Conservation (phyloP, 2,329 filamentous ascomycete species). For the Exophiala sp. region DNA sequence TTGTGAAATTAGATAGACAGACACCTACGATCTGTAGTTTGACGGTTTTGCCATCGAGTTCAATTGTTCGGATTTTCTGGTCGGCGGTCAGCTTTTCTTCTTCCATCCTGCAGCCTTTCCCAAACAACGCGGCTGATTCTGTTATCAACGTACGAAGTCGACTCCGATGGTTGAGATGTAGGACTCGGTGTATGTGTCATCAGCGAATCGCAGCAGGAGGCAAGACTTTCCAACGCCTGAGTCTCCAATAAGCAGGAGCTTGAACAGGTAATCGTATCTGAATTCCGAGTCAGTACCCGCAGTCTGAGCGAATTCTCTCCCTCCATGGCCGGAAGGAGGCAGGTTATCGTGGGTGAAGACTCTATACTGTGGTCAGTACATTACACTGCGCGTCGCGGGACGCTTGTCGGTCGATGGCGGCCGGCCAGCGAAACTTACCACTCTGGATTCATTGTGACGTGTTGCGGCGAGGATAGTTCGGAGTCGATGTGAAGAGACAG, state of each 20-base stretch:
- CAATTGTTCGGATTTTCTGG: constrained; percentile 99
- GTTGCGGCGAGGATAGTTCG: constrained; percentile 1
- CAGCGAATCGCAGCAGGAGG: constrained; percentile 93
- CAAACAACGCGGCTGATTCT: constrained; percentile 1
- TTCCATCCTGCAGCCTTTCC: constrained; percentile 1
- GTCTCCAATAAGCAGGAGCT: constrained; percentile 99
- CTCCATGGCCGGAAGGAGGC: background rate
- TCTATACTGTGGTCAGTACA: constrained; percentile 12
- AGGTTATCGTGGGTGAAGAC: background rate
- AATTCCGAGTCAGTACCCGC: constrained; percentile 10
- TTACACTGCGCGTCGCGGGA: background rate
- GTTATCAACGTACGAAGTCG: constrained; percentile 74
- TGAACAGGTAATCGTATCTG: constrained; percentile 99
- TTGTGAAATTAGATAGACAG: constrained; percentile 25
- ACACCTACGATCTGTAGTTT: constrained; percentile 93
- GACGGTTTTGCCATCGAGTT: constrained; percentile 98
- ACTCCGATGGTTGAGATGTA: constrained; percentile 99
- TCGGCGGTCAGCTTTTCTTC: constrained; percentile 33
- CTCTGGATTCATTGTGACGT: constrained; percentile 48
- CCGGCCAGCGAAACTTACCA: constrained; percentile 37
- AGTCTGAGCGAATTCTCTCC: background rate
- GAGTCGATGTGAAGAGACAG: background rate
- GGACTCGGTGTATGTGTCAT: constrained; percentile 98
- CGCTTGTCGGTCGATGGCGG: constrained; percentile 2
- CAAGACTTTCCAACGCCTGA: constrained; percentile 99